Conservation (phyloP, 1,284 basidiomycete species). For the Vanrija pseudolonga region DNA sequence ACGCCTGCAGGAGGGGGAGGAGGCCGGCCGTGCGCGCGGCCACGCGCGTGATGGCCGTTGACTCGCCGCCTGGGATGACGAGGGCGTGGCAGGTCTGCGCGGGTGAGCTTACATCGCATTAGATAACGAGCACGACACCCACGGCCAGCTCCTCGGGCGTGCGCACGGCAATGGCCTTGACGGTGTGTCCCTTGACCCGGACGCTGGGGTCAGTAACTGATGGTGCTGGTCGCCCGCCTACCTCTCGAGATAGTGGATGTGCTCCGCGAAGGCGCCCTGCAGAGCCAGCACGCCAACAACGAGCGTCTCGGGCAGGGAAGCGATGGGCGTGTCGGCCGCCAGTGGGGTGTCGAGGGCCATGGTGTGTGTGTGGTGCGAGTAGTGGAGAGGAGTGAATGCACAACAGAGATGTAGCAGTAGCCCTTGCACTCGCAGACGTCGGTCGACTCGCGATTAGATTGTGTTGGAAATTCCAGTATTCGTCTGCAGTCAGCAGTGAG, state of each 20-base stretch:
- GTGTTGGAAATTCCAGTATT: too few relatives aligned
- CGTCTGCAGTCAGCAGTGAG: too few relatives aligned
- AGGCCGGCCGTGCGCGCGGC: slow-evolving; percentile 75
- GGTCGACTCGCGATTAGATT: too few relatives aligned
- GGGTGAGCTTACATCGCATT: too few relatives aligned
- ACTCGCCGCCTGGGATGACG: slow-evolving; percentile 89
- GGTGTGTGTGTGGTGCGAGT: background rate
- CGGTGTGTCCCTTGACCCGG: slow-evolving; percentile 19
- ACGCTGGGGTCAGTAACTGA: slow-evolving; percentile 25
- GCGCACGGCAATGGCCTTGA: slow-evolving; percentile 59
- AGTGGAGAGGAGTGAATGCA: background rate
- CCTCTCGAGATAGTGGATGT: slow-evolving; percentile 52
- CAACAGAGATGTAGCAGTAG: too few relatives aligned
- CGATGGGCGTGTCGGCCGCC: background rate
- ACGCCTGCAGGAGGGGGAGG: slow-evolving; percentile 71
- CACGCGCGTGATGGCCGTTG: slow-evolving; percentile 81
- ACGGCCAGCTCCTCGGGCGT: slow-evolving; percentile 67
- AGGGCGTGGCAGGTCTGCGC: slow-evolving; percentile 67
- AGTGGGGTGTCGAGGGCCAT: background rate
- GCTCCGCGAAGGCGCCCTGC: slow-evolving; percentile 92
- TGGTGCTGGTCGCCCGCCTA: too few relatives aligned
- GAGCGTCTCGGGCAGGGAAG: slow-evolving; percentile 1
- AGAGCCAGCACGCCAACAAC: slow-evolving; percentile 56
- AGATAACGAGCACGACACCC: too few relatives aligned
- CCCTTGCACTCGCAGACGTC: too few relatives aligned